Evolutionary conservation across 1,284 basidiomycete species (phyloP), one percentile per base, ranked within the genome.

Genomic region (Fomitopsis schrenkii): DNA sequence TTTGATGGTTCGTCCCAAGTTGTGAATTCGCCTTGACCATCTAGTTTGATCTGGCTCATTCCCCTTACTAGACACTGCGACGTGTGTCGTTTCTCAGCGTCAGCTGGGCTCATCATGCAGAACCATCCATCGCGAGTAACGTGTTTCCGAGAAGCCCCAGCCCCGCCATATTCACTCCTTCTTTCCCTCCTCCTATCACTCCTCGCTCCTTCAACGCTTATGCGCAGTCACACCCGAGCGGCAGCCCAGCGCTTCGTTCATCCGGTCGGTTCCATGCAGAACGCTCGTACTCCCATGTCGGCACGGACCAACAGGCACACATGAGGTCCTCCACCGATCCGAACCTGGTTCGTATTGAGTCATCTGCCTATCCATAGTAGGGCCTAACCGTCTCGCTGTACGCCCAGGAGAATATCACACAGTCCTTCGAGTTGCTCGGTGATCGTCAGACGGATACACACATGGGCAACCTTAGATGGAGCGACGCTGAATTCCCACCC

Each of bases 91-190:
- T 90, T 71, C 70, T 93, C 9, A 85, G 80, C 1, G 85, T 90
- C n/a, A 89, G 87, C 40, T 92, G 91, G 90, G 87, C 89, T 22
- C 90, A 91, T 72, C 84, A 70, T 40, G 62, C 65, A 19, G 33
- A 33, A 2, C 35, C 57, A n/a, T 7, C 45, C 30, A 30, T 63
- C 2, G 14, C 35, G 10, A 22, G n/a, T 15, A 54, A 12, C 19
- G 35, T 30, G 9, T 22, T 22, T 19, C 14, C 35, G 36, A 40
- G 52, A 14, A 54, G 35, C n/a, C 35, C 35, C 7, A 40, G 36
- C n/a, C 52, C 17, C n/a, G 33, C 22, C 50, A 30, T 41, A 10
- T 40, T 40, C 5, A 5, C 30, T 40, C 38, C 38, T 15, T 40
- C 38, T 53, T 60, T 45, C 50, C 45, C 28, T 50, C 56, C 15